phyloP scores from a whole-genome alignment of 1,284 basidiomycete genomes.

The Anthracocystis panici-leucophaei region DNA sequence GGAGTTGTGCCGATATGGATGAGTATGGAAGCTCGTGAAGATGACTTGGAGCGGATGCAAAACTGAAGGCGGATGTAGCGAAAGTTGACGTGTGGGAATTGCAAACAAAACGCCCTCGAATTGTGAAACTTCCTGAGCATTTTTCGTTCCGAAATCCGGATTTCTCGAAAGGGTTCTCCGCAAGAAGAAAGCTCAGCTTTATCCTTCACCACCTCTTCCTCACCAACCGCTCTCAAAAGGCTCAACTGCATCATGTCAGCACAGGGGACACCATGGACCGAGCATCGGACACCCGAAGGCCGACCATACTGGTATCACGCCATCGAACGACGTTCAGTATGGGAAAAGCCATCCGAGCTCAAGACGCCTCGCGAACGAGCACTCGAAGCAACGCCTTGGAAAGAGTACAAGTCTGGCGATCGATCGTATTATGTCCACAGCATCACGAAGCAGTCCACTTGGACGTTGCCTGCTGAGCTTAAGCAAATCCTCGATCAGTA shows the following conservation, averaged over 20 bases:
- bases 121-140: constrained; percentile 1
- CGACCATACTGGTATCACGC: constrained; percentile 67
- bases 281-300: constrained; percentile 63
- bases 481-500: constrained; percentile 60
- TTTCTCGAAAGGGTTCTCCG: constrained; percentile 6
- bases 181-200: constrained; percentile 5
- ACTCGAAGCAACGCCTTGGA: constrained; percentile 66
- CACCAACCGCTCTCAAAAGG: neutral
- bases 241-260: constrained; percentile 24
- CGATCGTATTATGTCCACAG: constrained; percentile 67
- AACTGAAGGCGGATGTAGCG: constrained; percentile 4
- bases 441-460: constrained; percentile 66
- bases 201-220: neutral
- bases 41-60: neutral
- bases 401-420: constrained; percentile 66
- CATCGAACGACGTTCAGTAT: constrained; percentile 61
- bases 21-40: neutral
- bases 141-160: constrained; percentile 4
- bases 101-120: constrained; percentile 4
- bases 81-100: constrained; percentile 1
- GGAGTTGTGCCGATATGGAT: neutral
- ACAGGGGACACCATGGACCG: constrained; percentile 44
- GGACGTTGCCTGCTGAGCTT: constrained; percentile 64
- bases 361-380: constrained; percentile 65
- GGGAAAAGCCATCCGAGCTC: constrained; percentile 68